Evolutionary conservation across 768 basidiomycete genomes (phyloP).

Genomic region (Gymnopilus junonius): DNA sequence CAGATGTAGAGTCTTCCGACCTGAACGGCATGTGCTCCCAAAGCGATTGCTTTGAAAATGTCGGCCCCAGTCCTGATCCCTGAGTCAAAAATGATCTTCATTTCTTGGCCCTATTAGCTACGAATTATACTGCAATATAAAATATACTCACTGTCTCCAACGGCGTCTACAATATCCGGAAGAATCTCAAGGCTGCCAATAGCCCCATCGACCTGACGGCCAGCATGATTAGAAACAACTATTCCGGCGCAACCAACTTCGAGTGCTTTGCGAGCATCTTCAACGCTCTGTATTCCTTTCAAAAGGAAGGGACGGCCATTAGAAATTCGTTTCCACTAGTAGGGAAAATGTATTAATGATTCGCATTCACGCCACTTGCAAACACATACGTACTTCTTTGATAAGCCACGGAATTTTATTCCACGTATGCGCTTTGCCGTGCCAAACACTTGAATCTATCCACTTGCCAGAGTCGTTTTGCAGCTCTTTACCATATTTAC

Average conservation of each 20-base stretch:
- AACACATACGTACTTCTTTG: conserved; percentile 34
- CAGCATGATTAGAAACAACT: conserved; percentile 61
- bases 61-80: conserved; percentile 55
- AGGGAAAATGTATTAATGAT: neutral
- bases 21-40: conserved; percentile 57
- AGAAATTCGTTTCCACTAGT: conserved; percentile 52
- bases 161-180: conserved; percentile 53
- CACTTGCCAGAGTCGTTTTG: conserved; percentile 47
- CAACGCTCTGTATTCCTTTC: conserved; percentile 55
- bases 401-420: conserved; percentile 55
- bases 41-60: conserved; percentile 59
- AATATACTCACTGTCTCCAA: conserved; percentile 46
- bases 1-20: conserved; percentile 54
- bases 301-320: conserved; percentile 54
- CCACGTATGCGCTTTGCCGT: conserved; percentile 57
- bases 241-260: conserved; percentile 55
- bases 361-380: neutral
- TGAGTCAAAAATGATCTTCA: conserved; percentile 58
- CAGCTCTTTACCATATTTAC: conserved; percentile 45
- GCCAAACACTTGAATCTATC: conserved; percentile 53
- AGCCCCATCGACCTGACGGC: conserved; percentile 61
- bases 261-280: conserved; percentile 51
- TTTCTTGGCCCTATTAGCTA: conserved; percentile 30
- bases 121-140: neutral
- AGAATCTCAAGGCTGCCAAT: conserved; percentile 54